These are phyloP conservation scores for Metroxylon sagu DNA, from an alignment of 176 grass and related monocot genomes.

Conservation along the genomic window DNA sequence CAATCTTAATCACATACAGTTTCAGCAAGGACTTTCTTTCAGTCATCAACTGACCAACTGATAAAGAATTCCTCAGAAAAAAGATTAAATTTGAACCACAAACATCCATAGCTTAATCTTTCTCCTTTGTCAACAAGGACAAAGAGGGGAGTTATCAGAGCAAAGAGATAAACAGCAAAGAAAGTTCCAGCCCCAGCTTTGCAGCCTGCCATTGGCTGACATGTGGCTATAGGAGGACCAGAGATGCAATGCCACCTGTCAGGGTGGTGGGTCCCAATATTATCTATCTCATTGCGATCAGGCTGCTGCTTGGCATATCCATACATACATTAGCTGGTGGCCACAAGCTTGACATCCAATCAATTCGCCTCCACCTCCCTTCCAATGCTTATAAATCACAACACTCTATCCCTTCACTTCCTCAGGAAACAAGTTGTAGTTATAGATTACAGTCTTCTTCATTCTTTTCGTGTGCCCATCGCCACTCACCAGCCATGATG, in stretches of 20 bases:
- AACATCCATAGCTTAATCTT: neutral
- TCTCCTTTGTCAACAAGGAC: neutral
- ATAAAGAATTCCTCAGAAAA: too few species aligned
- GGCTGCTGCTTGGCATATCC: neutral
- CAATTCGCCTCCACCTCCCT: neutral
- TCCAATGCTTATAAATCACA: neutral
- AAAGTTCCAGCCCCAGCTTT: neutral
- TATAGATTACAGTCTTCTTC: neutral
- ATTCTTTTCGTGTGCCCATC: too few species aligned
- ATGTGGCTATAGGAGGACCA: conserved; percentile 3
- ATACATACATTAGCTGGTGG: neutral
- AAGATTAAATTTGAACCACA: neutral
- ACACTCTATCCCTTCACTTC: neutral
- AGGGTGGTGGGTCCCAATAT: neutral
- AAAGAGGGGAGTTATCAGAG: neutral
- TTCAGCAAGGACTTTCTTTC: too few species aligned
- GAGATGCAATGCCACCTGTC: neutral
- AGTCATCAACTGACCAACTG: too few species aligned
- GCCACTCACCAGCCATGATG: too few species aligned
- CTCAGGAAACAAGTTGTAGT: neutral
- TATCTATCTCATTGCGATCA: neutral
- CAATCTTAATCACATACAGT: too few species aligned
- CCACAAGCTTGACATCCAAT: neutral
- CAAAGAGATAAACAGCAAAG: neutral
- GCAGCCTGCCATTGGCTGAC: neutral